Evolutionary conservation across 768 basidiomycete species (phyloP), one percentile per base, ranked within the genome.

Genomic region (Calocybe cyanea): DNA sequence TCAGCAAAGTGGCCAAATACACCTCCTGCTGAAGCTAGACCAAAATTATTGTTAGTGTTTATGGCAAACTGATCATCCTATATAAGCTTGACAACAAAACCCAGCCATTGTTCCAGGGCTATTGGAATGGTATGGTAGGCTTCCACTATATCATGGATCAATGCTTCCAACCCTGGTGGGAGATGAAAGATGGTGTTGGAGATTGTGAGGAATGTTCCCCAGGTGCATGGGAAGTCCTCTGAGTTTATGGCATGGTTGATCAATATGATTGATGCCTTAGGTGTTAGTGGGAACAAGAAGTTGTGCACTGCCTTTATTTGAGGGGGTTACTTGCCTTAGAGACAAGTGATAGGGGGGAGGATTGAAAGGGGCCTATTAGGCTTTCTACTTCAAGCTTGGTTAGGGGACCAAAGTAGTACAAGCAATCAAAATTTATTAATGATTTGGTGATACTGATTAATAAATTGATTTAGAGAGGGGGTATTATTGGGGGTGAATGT

Each of bases 191-290:
- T 57, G 20, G 65, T 41, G 13, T 60, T 45, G 15, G 51, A 64
- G 0, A 72, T 46, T 0, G 61, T 56, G 0, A 52, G 39, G 40
- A 77, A 76, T 0, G 71, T 74, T 1, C 70, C 71, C 73, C 71
- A 76, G 0, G 66, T 68, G 56, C 69, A 71, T 0, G 72, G 73
- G 43, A 67, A 63, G 14, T 51, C 10, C n/a, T 57, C 39, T 0
- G 69, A 52, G 28, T 68, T 38, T 7, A 76, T 65, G 3, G 33
- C 14, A 0, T 48, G 49, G 23, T 73, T 73, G 18, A 73, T 64
- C 0, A 69, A 71, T 0, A 45, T 21, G 6, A 46, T 30, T 13
- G 35, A 6, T 7, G 7, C 2, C 0, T 15, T 15, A 1, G 57
- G 55, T 4, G 48, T 5, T 1, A 37, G 52, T 0, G 66, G 68